Conservation (phyloP, 192 early-diverging fungal genomes). For the Linnemannia hyalina region DNA sequence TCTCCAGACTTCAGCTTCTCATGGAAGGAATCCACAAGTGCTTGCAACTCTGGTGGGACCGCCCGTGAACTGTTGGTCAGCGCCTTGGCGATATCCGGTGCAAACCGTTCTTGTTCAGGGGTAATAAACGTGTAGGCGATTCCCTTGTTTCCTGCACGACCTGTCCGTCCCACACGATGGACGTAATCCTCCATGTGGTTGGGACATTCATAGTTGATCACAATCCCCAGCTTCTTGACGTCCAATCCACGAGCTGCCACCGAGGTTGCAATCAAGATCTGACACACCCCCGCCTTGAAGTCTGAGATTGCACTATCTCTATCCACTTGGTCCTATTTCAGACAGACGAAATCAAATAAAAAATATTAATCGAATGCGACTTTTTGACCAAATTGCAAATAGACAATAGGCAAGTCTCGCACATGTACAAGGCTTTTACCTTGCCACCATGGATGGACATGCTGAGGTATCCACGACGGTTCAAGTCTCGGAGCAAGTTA, state of each 20-base stretch:
- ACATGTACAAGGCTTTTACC: slow-evolving; percentile 40
- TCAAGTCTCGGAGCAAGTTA: slow-evolving; percentile 85
- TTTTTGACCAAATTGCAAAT: too few relatives aligned
- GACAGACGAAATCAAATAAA: not conserved
- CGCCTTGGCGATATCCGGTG: slow-evolving; percentile 92
- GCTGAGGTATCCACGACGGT: slow-evolving; percentile 88
- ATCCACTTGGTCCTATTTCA: slow-evolving; percentile 80
- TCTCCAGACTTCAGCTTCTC: slow-evolving; percentile 84
- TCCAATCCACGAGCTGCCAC: slow-evolving; percentile 97
- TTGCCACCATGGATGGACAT: slow-evolving; percentile 97
- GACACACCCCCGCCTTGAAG: slow-evolving; percentile 91
- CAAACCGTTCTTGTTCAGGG: slow-evolving; percentile 93
- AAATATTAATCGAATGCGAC: not conserved
- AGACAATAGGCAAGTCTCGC: not conserved
- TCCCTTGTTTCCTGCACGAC: slow-evolving; percentile 98
- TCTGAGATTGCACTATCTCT: slow-evolving; percentile 94
- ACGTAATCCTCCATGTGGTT: slow-evolving; percentile 99
- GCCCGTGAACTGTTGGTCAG: slow-evolving; percentile 81
- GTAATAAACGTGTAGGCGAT: slow-evolving; percentile 97
- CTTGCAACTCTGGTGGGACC: slow-evolving; percentile 83
- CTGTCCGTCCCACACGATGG: slow-evolving; percentile 97
- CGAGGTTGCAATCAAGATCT: slow-evolving; percentile 95
- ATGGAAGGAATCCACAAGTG: slow-evolving; percentile 83
- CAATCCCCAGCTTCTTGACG: slow-evolving; percentile 92
- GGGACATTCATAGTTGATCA: slow-evolving; percentile 97